Base-by-base conservation (phyloP, 768 basidiomycete species). In the Clitopilus passeckerianus region DNA sequence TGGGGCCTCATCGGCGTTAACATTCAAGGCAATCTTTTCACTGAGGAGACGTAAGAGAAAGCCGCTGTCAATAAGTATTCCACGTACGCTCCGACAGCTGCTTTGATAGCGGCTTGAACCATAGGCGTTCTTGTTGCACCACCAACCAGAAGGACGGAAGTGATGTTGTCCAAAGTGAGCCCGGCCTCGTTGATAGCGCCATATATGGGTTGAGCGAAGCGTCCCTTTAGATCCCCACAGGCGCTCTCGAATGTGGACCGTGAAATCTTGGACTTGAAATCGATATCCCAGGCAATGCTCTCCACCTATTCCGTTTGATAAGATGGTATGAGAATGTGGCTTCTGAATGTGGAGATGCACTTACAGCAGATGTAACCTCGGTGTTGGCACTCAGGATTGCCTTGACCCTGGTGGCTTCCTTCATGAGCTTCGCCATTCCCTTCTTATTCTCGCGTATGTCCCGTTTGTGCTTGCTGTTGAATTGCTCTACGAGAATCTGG, bases 1-100 rank as follows among this genome's bases (percentile, higher is more conserved):
- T 23, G 90, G 91, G 0, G 94, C 92, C 74, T 99, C 97, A 69
- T 98, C 97, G 0, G 96, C 89, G 70, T 99, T 98, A 61, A 99
- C 92, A 65, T 98, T 98, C 68, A 89, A 80, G 5, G 96, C 93
- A 59, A 98, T 89, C 72, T 91, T 93, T 56, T 87, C 84, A 53
- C 87, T 90, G 56, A 15, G 23, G 22, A 46, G 52, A 18, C 59
- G 37, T 15, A 59, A 23, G 52, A 20, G 50, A 20, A 53, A n/a
- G n/a, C n/a, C 60, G n/a, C 37, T 14, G 37, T 14, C 12, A 55
- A 59, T 61, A 14, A 4, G 14, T 5, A 10, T 20, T 18, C 23
- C 30, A 81, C 89, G 61, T 71, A 89, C 84, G 89, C 86, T 69
- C 93, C 93, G 57, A 95, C 90, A 27, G 86, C 80, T 5, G 79